These are phyloP conservation scores for Theobroma grandiflorum DNA, from an alignment of 441 rosid species.

Conservation along the genomic window DNA sequence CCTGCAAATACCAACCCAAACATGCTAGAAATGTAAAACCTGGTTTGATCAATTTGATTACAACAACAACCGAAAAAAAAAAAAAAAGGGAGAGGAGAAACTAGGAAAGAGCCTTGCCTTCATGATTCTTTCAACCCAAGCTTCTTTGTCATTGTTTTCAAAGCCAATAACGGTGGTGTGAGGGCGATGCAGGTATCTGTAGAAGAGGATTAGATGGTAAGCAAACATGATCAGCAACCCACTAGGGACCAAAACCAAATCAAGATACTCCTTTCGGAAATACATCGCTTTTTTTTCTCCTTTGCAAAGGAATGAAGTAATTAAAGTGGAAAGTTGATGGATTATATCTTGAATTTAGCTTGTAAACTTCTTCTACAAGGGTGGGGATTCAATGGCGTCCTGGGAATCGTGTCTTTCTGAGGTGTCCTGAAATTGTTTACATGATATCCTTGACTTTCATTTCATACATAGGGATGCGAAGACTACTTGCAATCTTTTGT, in stretches of 20 bases:
- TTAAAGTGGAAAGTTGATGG: background rate
- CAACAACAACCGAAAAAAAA: background rate
- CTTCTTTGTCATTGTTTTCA: slow-evolving; percentile 68
- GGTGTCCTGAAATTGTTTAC: background rate
- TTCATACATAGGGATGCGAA: background rate
- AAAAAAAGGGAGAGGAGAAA: background rate
- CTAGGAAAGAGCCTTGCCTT: slow-evolving; percentile 38
- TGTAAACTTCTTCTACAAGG: background rate
- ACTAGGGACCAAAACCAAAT: slow-evolving; percentile 66
- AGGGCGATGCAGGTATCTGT: slow-evolving; percentile 65
- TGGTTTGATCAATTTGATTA: background rate
- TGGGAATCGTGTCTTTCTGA: background rate
- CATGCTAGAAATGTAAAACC: background rate
- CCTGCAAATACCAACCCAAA: slow-evolving; percentile 38
- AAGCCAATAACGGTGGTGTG: slow-evolving; percentile 72
- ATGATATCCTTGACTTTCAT: background rate
- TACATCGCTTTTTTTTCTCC: slow-evolving; percentile 23
- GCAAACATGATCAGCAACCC: slow-evolving; percentile 63
- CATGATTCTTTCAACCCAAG: slow-evolving; percentile 73
- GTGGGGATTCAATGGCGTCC: background rate
- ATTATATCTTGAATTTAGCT: background rate
- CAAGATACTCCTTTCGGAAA: slow-evolving; percentile 57
- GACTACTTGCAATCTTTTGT: background rate
- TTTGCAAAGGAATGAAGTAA: background rate
- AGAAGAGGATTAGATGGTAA: slow-evolving; percentile 69